Evolutionary conservation across 345 rosid species (phyloP).

Genomic region (Abelmoschus esculentus): DNA sequence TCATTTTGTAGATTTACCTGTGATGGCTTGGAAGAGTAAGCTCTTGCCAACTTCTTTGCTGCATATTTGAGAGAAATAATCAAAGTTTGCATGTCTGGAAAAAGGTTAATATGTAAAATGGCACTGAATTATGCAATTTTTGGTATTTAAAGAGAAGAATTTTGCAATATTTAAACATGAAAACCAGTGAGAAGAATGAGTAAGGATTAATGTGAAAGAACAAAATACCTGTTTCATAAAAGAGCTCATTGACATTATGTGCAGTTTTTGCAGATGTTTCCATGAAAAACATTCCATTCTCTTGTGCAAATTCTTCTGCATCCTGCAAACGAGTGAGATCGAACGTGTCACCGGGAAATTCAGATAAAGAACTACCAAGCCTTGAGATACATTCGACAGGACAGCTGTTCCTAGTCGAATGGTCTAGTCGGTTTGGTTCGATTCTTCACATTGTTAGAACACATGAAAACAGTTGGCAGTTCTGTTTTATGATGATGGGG

Average conservation of each 20-base stretch:
- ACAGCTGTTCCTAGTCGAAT: not conserved
- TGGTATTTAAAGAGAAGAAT: no score
- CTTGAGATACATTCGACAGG: not conserved
- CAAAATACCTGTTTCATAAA: constrained; percentile 55
- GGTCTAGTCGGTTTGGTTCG: not conserved
- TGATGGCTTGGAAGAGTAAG: constrained; percentile 32
- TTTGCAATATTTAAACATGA: no score
- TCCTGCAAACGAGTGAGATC: constrained; percentile 31
- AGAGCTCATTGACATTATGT: constrained; percentile 61
- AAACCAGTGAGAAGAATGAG: not conserved
- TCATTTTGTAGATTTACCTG: constrained; percentile 35
- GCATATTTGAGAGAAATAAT: constrained; percentile 13
- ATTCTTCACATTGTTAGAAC: not conserved
- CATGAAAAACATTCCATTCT: constrained; percentile 47
- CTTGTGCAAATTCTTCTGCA: constrained; percentile 53
- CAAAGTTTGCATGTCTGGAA: not conserved
- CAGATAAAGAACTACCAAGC: not conserved
- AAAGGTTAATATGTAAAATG: not conserved
- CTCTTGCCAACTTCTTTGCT: constrained; percentile 46
- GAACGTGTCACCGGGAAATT: not conserved
- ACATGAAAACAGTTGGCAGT: not conserved
- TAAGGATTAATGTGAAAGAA: not conserved
- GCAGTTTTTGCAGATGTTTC: constrained; percentile 73
- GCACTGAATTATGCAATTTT: not conserved
- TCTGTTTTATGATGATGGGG: not conserved